Evolutionary conservation across 2,329 filamentous ascomycete genomes (phyloP), one percentile per base, ranked within the genome.

Genomic region (Hymenotorrendiella dingleyae): DNA sequence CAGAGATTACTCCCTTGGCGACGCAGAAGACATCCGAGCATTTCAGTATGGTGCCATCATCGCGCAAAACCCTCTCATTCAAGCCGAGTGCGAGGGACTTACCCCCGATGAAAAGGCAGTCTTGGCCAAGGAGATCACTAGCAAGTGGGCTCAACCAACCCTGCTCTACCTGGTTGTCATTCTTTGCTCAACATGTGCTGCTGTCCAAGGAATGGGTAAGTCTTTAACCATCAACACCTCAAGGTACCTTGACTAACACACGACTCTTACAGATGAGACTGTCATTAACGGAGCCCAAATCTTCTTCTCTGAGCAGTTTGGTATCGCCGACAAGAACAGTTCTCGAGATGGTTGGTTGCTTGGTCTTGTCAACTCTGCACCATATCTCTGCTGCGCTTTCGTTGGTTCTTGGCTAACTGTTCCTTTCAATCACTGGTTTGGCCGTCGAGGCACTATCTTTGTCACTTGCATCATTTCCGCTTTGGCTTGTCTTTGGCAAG

Each of bases 401-500:
- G 61, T 83, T 36, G 81, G 83, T 16, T 87, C 82, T 62, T 88
- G 84, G 84, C 67, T 83, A 35, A 86, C 82, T 0, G 78, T 81
- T 27, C 84, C 84, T 1, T 73, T 87, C 62, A 88, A 88, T 63
- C 75, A 79, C 42, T 67, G 58, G 47, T 82, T 87, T 48, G 85
- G 84, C 10, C 77, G 84, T 36, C 73, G 82, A 2, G 83, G 84
- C 9, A 86, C 81, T 2, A 80, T 86, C 36, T 85, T 85, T 58
- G 67, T 85, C 26, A 77, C 80, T 6, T 85, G 82, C 52, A 63
- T 75, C 22, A 70, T 86, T 51, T 80, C 80, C 0, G 70, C 72
- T 11, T 44, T 70, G 2, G 67, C 76, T 12, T 74, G 73, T 49
- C 73, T 78, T 51, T 72, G 70, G 56, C 55, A 56, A 39, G 53